Conservation (phyloP, 441 rosid species). For the Euphorbia schlechtendalii region DNA sequence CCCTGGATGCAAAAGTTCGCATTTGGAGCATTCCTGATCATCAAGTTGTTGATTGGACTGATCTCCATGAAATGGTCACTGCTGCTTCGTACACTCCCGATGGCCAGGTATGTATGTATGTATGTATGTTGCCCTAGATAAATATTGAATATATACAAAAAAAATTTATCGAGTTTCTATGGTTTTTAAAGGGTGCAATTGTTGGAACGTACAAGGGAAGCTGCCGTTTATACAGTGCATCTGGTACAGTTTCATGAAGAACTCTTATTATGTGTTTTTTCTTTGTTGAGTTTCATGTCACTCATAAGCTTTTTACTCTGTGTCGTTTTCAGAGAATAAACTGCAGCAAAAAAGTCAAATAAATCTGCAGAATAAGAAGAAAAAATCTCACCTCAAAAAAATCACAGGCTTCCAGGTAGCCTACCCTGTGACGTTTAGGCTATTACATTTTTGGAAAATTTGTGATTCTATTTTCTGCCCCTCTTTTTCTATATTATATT, state of each 20-base stretch:
- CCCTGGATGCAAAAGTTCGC: slow-evolving; percentile 91
- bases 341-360: slow-evolving; percentile 70
- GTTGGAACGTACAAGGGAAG: slow-evolving; percentile 96
- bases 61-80: slow-evolving; percentile 98
- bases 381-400: slow-evolving; percentile 85
- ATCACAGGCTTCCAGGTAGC: slow-evolving; percentile 98
- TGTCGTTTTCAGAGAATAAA: slow-evolving; percentile 62
- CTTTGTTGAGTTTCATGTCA: neutral
- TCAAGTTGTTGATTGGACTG: slow-evolving; percentile 97
- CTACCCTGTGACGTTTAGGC: neutral
- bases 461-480: slow-evolving; percentile 1
- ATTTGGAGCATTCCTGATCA: slow-evolving; percentile 96
- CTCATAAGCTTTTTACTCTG: slow-evolving; percentile 11
- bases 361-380: slow-evolving; percentile 85
- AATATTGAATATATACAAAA: too few species aligned
- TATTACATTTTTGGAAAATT: neutral
- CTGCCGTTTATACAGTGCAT: slow-evolving; percentile 67
- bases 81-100: slow-evolving; percentile 98
- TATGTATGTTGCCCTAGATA: too few species aligned
- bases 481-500: slow-evolving; percentile 20
- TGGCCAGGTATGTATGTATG: slow-evolving; percentile 93
- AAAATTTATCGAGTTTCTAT: slow-evolving; percentile 26
- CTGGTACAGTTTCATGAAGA: slow-evolving; percentile 43
- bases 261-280: neutral
- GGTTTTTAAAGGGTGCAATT: slow-evolving; percentile 69